Conservation (phyloP, 164 flowering plant species). For the Liriodendron chinense region DNA sequence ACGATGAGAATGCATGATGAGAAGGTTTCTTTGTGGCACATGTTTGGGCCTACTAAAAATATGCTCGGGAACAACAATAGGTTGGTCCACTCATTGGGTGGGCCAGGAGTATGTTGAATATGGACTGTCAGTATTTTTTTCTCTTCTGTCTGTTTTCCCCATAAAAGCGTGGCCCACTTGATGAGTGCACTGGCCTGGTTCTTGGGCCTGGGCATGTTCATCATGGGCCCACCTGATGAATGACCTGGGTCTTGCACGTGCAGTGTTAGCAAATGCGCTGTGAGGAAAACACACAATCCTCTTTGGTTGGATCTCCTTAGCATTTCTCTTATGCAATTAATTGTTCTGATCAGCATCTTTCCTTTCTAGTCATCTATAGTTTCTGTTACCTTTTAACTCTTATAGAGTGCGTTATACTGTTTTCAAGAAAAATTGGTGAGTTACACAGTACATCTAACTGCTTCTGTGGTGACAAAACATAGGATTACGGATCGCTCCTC, state of each 20-base stretch:
- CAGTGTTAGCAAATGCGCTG: neutral
- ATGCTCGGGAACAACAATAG: too few species aligned
- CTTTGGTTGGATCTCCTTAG: neutral
- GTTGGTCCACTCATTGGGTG: too few species aligned
- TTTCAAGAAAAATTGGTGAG: neutral
- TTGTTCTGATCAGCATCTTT: too few species aligned
- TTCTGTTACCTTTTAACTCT: neutral
- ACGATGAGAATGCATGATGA: too few species aligned
- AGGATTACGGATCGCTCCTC: constrained; percentile 96
- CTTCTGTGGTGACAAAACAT: constrained; percentile 7
- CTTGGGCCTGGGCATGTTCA: neutral
- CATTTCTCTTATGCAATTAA: neutral
- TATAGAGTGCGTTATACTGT: neutral
- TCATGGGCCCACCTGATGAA: neutral
- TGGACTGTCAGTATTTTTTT: neutral
- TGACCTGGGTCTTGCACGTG: neutral
- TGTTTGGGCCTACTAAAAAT: too few species aligned
- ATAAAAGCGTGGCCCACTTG: neutral
- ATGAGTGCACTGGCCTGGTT: neutral
- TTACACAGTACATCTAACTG: neutral
- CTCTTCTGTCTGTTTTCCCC: neutral
- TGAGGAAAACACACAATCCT: neutral
- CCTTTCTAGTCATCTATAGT: neutral
- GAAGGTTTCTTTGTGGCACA: too few species aligned
- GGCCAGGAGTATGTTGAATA: too few species aligned